Percentiles rank a stretch among this genome's conserved stretches.
These are phyloP conservation scores for Pseudogymnoascus sp. DNA, from an alignment of 2,329 filamentous ascomycete species.

Conservation along the genomic window DNA sequence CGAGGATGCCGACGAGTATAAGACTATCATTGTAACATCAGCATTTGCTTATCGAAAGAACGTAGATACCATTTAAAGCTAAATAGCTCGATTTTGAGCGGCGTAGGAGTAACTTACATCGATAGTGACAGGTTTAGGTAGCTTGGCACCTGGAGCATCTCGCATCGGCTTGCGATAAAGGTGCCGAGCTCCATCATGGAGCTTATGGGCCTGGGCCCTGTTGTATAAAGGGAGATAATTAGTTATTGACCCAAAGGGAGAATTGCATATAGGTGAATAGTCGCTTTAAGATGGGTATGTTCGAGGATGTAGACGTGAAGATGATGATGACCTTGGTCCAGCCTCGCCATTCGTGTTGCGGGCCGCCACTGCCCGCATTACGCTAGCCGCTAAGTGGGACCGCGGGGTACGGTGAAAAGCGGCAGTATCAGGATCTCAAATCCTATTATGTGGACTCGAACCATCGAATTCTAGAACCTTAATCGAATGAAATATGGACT, in stretches of 20 bases:
- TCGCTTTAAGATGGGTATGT: background rate
- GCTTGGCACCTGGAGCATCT: constrained; percentile 41
- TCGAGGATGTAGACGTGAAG: background rate
- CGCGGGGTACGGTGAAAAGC: constrained; percentile 3
- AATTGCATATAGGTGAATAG: background rate
- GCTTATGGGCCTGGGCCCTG: background rate
- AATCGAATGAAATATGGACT: background rate
- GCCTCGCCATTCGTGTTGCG: background rate
- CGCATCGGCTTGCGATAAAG: constrained; percentile 33
- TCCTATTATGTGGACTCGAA: background rate
- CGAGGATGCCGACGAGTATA: constrained; percentile 77
- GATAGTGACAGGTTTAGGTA: constrained; percentile 44
- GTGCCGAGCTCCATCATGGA: constrained; percentile 18
- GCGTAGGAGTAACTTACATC: constrained; percentile 33
- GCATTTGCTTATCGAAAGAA: background rate
- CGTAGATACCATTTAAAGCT: background rate
- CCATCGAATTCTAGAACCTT: background rate
- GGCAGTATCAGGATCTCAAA: constrained; percentile 4
- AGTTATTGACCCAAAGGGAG: background rate
- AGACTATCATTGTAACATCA: constrained; percentile 31
- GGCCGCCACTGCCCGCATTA: constrained; percentile 1
- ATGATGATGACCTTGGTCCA: background rate
- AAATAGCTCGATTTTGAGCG: background rate
- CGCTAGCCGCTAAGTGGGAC: background rate
- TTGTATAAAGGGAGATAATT: too few relatives aligned